Conservation (phyloP, 176 grass and related monocot species). For the Paspalum notatum region DNA sequence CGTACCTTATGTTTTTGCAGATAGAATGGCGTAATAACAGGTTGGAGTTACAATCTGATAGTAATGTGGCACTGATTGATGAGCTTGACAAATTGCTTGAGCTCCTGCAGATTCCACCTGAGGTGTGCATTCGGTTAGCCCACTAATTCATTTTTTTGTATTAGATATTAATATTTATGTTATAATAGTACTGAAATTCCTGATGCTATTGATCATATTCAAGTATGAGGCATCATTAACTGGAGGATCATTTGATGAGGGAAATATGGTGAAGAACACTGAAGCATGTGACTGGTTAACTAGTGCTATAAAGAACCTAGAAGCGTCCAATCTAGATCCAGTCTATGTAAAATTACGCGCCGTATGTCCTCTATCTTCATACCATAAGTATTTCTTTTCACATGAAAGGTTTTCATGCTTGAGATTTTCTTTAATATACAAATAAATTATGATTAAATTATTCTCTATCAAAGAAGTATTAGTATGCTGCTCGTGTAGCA, state of each 20-base stretch:
- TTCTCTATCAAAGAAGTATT: not conserved
- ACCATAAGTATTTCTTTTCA: not conserved
- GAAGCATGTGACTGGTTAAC: conserved; percentile 99
- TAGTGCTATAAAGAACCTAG: conserved; percentile 76
- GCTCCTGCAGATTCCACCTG: conserved; percentile 74
- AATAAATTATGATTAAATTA: not conserved
- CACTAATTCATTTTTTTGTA: not conserved
- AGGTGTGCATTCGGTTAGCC: conserved; percentile 48
- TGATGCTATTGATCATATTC: conserved; percentile 39
- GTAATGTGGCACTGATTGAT: conserved; percentile 80
- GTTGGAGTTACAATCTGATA: conserved; percentile 88
- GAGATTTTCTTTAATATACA: not conserved
- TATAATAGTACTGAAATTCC: not conserved
- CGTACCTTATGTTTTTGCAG: conserved; percentile 48
- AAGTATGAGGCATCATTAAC: conserved; percentile 80
- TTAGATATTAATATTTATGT: conserved; percentile 18
- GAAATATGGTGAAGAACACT: conserved; percentile 82
- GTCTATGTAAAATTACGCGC: conserved; percentile 82
- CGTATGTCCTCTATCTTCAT: conserved; percentile 56
- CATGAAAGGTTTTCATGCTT: conserved; percentile 10
- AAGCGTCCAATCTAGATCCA: conserved; percentile 78
- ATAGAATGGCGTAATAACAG: conserved; percentile 96
- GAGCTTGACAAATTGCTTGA: conserved; percentile 85
- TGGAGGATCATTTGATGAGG: conserved; percentile 89
- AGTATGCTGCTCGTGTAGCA: not conserved